Conservation (phyloP, 2,329 filamentous ascomycete genomes). For the Ramularia collo-cygni region DNA sequence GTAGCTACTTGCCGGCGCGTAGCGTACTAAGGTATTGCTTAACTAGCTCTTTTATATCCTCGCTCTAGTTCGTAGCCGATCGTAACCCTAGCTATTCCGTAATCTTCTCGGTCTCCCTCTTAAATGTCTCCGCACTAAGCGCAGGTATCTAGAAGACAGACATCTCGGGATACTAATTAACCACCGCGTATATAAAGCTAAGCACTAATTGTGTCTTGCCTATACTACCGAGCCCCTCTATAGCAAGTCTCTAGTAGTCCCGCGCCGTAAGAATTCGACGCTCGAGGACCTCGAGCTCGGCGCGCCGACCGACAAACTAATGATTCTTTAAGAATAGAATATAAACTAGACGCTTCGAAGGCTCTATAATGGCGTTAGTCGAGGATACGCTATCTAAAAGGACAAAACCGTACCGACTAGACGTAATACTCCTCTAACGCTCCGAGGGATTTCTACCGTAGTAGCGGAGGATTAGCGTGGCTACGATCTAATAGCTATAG, state of each 20-base stretch:
- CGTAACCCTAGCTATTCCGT: slow-evolving; percentile 9
- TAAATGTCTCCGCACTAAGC: slow-evolving; percentile 16
- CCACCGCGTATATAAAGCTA: slow-evolving; percentile 23
- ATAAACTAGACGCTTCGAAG: slow-evolving; percentile 4
- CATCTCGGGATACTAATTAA: slow-evolving; percentile 14
- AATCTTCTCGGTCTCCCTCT: slow-evolving; percentile 11
- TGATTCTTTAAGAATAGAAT: slow-evolving; percentile 26
- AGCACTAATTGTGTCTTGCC: slow-evolving; percentile 31
- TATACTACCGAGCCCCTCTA: slow-evolving; percentile 27
- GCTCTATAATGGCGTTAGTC: neutral
- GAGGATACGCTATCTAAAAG: neutral
- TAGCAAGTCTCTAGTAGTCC: slow-evolving; percentile 23
- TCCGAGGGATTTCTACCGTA: too few species aligned
- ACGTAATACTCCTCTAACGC: too few species aligned
- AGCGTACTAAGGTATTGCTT: slow-evolving; percentile 17
- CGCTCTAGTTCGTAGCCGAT: slow-evolving; percentile 9
- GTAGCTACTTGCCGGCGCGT: slow-evolving; percentile 16
- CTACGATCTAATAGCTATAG: too few species aligned
- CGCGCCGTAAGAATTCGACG: slow-evolving; percentile 21
- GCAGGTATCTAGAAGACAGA: slow-evolving; percentile 19
- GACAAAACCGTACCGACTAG: neutral
- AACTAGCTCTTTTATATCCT: slow-evolving; percentile 22
- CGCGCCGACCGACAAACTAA: slow-evolving; percentile 22
- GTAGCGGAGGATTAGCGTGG: too few species aligned
- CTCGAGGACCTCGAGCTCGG: slow-evolving; percentile 25